Base-by-base conservation (phyloP, 108 stramenopile species). In the Craspedostauros australis region DNA sequence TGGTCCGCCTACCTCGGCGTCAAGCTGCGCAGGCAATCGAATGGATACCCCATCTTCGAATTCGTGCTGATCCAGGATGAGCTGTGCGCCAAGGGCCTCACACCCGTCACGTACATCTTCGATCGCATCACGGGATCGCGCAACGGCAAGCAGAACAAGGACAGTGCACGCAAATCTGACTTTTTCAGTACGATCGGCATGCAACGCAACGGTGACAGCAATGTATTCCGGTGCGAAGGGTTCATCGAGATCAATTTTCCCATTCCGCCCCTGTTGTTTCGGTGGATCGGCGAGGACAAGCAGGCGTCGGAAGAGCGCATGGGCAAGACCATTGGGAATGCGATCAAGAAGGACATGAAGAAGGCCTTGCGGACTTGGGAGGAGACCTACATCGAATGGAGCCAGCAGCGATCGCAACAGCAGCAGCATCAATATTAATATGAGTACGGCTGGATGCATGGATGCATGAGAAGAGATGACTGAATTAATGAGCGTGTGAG, bases 1-100 rank as follows among this genome's bases (percentile, higher is more conserved):
- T 61, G 57, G 33, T 34, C 39, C 4, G 66, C 66, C 16, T 46
- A 54, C 29, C 47, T 68, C 19, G 66, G 66, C 4, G 36, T 37
- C 24, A 60, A 54, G n/a, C 26, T 68, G 3, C 19, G 60, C 26
- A 43, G 28, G 7, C 12, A 1, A 5, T 22, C 44, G 1, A 5
- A 4, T 25, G 19, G 14, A 12, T 46, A 44, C 1, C 66, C 66
- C 4, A 46, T 33, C 1, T 34, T 47, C 23, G 49, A 68, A 39
- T 52, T 68, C 25, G 44, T 47, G 2, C 24, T 54, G 18, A 54
- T 68, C 20, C 30, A 45, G 5, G 53, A 60, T 28, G 34, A 54
- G 26, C 40, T 20, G 21, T 30, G 34, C 11, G 66, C 39, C 26
- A 43, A 50, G n/a, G 60, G 66, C 20, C 23, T 37, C 16, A 60